Evolutionary conservation across 495 filamentous ascomycete species (phyloP).

Genomic region (Trichoderma gamsii): DNA sequence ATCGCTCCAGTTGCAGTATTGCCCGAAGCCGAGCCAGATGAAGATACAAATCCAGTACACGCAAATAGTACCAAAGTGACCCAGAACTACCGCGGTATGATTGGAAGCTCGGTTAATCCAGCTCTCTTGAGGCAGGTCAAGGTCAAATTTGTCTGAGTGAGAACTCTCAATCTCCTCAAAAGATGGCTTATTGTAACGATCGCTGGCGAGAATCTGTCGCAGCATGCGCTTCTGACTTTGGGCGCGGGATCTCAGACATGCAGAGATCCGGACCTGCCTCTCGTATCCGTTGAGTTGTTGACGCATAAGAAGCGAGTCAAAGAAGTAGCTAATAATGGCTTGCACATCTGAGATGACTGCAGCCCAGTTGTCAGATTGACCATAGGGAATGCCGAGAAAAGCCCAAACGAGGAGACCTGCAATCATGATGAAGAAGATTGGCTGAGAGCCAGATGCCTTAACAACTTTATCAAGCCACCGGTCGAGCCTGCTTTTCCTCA

Average conservation of each 20-base stretch:
- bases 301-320: conserved; percentile 1
- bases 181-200: neutral
- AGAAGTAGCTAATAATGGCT: conserved; percentile 2
- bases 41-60: conserved; percentile 36
- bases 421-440: conserved; percentile 6
- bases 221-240: neutral
- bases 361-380: conserved; percentile 6
- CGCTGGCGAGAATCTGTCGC: neutral
- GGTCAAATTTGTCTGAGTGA: neutral
- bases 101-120: conserved; percentile 1
- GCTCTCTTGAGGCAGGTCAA: neutral
- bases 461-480: conserved; percentile 5
- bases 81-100: neutral
- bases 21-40: conserved; percentile 34
- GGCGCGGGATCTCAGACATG: neutral
- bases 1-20: conserved; percentile 22
- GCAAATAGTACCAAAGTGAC: conserved; percentile 15
- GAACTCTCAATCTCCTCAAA: neutral
- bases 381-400: neutral
- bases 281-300: conserved; percentile 1
- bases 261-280: neutral
- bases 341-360: conserved; percentile 4
- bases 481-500: neutral
- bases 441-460: conserved; percentile 5
- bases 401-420: conserved; percentile 4